Evolutionary conservation across 164 flowering plant genomes (phyloP), one percentile per base, ranked within the genome.

Genomic region (Vitis rotundifolia): DNA sequence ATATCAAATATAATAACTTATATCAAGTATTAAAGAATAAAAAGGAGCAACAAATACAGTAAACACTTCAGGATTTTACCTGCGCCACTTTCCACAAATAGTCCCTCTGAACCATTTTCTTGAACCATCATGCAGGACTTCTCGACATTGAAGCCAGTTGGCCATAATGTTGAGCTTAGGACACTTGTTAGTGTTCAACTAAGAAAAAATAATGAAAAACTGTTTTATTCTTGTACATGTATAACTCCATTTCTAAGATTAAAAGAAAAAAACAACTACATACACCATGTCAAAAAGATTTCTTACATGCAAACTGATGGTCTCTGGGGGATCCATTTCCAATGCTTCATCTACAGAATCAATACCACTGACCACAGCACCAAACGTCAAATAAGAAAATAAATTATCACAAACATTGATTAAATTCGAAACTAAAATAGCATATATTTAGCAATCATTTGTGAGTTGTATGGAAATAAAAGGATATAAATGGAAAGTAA

Each of bases 121-220:
- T 64, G 55, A 9, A 16, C 52, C 56, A 64, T 26, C 50, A 50
- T 64, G 3, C 9, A 28, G 9, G 9, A 18, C 44, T 49, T 50
- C 56, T 50, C 47, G 55, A 64, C 68, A 64, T 13, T 64, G 68
- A 15, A 64, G 68, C 68, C 68, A 64, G 8, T 64, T 64, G 22
- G 47, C 53, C 52, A 63, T 12, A 26, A 22, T 31, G 8, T 31
- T 61, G 5, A 6, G 44, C 44, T 37, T 37, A 0, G 44, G 7
- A 37, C 44, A 37, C 44, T 37, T 6, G 44, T 37, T 37, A 37
- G 44, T 37, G 44, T 37, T 37, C 6, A 37, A 37, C 44, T 37
- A 37, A 37, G 44, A 37, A 37, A 37, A 37, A 3, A 37, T 37
- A 37, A 37, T 37, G 44, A 37, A 37, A 37, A 37, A 37, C 44